Evolutionary conservation across 208 protist genomes (phyloP).

Genomic region (Leishmania arabica): DNA sequence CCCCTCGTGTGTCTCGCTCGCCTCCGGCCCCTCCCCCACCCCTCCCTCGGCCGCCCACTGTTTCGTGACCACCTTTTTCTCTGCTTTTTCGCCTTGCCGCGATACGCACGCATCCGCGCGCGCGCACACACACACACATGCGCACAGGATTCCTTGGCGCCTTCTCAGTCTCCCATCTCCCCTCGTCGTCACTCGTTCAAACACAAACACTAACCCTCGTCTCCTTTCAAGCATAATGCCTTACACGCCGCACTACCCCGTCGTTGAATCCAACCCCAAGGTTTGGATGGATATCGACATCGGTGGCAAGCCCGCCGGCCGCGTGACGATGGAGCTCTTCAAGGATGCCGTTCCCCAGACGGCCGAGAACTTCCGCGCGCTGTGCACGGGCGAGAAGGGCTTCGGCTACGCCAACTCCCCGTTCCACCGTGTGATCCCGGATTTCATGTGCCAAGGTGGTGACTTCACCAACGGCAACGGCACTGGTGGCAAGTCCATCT

Average conservation of each 20-base stretch:
- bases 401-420: conserved; percentile 42
- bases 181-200: conserved; percentile 3
- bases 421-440: conserved; percentile 63
- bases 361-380: conserved; percentile 65
- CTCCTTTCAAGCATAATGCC: conserved; percentile 36
- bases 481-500: conserved; percentile 69
- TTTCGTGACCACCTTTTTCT: background rate
- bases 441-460: conserved; percentile 71
- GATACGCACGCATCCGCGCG: background rate
- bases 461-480: conserved; percentile 63
- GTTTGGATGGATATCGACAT: conserved; percentile 60
- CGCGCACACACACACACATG: conserved; percentile 2
- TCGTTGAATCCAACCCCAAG: conserved; percentile 78
- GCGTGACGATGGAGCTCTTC: conserved; percentile 60
- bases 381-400: conserved; percentile 68
- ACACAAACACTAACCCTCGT: background rate
- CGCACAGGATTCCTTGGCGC: background rate
- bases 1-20: background rate
- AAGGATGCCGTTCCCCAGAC: conserved; percentile 58
- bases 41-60: conserved; percentile 4
- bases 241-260: conserved; percentile 83
- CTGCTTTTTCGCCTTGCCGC: background rate
- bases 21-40: background rate
- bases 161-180: conserved; percentile 17
- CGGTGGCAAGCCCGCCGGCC: conserved; percentile 38